Base-by-base conservation (phyloP, 108 stramenopile species). In the Cyclotella atomus region DNA sequence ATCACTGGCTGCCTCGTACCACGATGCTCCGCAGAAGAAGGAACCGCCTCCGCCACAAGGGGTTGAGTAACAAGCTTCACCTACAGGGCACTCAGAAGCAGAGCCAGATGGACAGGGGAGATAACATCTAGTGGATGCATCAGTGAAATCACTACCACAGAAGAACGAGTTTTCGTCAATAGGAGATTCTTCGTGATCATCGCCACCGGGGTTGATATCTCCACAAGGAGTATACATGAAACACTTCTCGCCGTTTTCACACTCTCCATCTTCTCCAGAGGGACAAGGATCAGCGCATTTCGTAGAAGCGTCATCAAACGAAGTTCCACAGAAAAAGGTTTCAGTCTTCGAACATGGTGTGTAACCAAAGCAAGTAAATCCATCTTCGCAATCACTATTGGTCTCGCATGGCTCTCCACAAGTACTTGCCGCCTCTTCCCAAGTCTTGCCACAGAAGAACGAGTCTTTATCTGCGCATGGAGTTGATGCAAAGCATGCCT, bases 401-500 rank as follows among this genome's bases (percentile, higher is more conserved):
- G 59, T 74, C 52, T 70, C 68, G 44, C 80, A 81, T 38, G 80
- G 80, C 36, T 35, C 15, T 24, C 65, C 43, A 50, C 80, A 81
- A 50, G 61, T 81, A 38, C 68, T 38, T 34, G 80, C 59, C 33
- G 80, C 73, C 25, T 70, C 73, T 71, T 81, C 80, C 80, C 80
- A 81, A 15, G 73, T 75, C 20, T 0, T 45, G n/a, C 80, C 80
- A 65, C 80, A 81, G 63, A 81, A 81, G 45, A 76, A 76, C 0
- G 75, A 69, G 19, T 59, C 75, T 43, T 61, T 76, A 45, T 76
- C 64, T 64, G 87, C 81, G 64, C 92, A 91, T 2, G 92, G 84
- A 0, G 90, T 91, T 59, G 89, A 86, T 38, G 92, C 87, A 75
- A 83, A 91, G 63, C 92, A 94, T 25, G 64, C 79, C 75, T 88